Evolutionary conservation across 345 rosid genomes (phyloP).

Genomic region (Populus davidiana): DNA sequence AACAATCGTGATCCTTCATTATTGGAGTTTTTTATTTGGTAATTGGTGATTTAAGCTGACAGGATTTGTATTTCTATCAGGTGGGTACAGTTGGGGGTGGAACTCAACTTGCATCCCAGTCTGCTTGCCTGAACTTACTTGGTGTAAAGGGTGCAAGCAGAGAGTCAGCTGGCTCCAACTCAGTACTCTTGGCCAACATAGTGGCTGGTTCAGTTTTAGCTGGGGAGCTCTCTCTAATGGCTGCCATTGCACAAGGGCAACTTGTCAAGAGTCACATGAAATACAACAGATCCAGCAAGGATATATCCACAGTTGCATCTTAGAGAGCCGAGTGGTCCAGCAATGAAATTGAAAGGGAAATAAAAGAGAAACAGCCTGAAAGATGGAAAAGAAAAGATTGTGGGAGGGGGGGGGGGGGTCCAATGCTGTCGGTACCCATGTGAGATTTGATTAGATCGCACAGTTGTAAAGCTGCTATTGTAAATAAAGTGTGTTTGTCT

Average conservation of each 20-base stretch:
- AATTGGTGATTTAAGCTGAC: not conserved
- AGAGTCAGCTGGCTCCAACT: slow-evolving; percentile 67
- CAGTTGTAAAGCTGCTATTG: slow-evolving; percentile 12
- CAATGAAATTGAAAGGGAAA: slow-evolving; percentile 6
- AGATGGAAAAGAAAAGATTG: not conserved
- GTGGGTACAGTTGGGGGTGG: slow-evolving; percentile 94
- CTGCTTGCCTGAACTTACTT: slow-evolving; percentile 74
- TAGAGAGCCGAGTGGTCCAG: slow-evolving; percentile 4
- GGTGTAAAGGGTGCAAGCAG: slow-evolving; percentile 74
- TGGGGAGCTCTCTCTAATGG: slow-evolving; percentile 79
- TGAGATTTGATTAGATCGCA: not conserved
- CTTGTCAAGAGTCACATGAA: slow-evolving; percentile 86
- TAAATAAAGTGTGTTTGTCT: not conserved
- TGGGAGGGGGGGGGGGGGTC: not conserved
- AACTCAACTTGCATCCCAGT: slow-evolving; percentile 82
- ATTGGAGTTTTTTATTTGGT: not conserved
- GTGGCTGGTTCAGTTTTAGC: slow-evolving; percentile 86
- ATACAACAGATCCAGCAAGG: slow-evolving; percentile 81
- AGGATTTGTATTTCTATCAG: slow-evolving; percentile 24
- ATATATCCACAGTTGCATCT: slow-evolving; percentile 41
- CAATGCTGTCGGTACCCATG: not conserved
- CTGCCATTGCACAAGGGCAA: slow-evolving; percentile 89
- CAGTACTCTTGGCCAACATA: slow-evolving; percentile 63
- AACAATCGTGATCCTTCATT: not conserved
- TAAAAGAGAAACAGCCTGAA: not conserved